A percentile compares a stretch with the other conserved stretches of the same genome.
phyloP scores from a whole-genome alignment of 768 basidiomycete genomes.

The Boletus rubropictus region DNA sequence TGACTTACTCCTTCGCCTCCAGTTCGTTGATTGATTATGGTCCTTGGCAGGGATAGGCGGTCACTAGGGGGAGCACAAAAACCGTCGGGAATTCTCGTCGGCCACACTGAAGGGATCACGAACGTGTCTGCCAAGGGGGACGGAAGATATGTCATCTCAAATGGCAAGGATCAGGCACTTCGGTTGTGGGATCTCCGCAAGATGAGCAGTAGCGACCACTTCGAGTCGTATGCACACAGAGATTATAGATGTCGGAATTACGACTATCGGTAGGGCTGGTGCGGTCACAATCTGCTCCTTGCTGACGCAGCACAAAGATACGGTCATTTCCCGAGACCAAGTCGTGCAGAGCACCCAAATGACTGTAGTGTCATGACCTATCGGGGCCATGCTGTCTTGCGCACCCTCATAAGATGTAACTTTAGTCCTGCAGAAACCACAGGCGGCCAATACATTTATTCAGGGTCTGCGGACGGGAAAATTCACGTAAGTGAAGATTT shows the following conservation, averaged over 20 bases:
- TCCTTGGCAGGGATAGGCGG: slow-evolving; percentile 42
- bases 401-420: slow-evolving; percentile 92
- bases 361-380: slow-evolving; percentile 97
- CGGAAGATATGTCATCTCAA: slow-evolving; percentile 90
- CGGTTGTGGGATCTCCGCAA: slow-evolving; percentile 92
- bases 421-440: slow-evolving; percentile 94
- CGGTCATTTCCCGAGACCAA: slow-evolving; percentile 60
- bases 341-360: slow-evolving; percentile 61
- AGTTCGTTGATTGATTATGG: neutral
- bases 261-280: slow-evolving; percentile 71
- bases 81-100: slow-evolving; percentile 89
- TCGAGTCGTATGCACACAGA: slow-evolving; percentile 45
- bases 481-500: slow-evolving; percentile 58
- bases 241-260: slow-evolving; percentile 56
- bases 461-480: slow-evolving; percentile 80
- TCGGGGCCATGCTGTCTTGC: slow-evolving; percentile 82
- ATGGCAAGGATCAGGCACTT: slow-evolving; percentile 92
- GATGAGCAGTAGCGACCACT: slow-evolving; percentile 75
- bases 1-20: slow-evolving; percentile 5
- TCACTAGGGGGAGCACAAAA: slow-evolving; percentile 48
- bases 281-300: neutral
- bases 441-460: slow-evolving; percentile 89
- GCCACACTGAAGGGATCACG: slow-evolving; percentile 94
- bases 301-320: slow-evolving; percentile 38
- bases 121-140: slow-evolving; percentile 95